These are phyloP conservation scores for Solanum etuberosum DNA, from an alignment of 257 asterid species.

Conservation along the genomic window DNA sequence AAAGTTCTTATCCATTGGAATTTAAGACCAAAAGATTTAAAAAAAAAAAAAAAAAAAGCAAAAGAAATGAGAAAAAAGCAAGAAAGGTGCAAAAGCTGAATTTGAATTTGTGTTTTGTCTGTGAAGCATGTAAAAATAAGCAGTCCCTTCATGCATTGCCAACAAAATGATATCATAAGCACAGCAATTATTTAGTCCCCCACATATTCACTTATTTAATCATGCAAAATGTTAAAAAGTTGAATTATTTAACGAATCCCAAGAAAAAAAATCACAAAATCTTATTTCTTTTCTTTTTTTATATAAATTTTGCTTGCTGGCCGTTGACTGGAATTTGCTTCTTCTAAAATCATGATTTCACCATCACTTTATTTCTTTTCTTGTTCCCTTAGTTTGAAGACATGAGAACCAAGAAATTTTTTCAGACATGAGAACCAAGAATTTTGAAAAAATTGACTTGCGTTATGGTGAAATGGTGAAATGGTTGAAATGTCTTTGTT, in stretches of 20 bases:
- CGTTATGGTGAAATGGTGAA: fast-evolving
- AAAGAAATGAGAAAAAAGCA: not conserved
- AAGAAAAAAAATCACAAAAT: constrained; percentile 10
- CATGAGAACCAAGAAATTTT: not conserved
- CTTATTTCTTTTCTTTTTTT: not conserved
- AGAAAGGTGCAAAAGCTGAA: constrained; percentile 11
- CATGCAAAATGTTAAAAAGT: not conserved
- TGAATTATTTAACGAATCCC: constrained; percentile 37
- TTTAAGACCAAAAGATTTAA: not conserved
- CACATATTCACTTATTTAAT: constrained; percentile 16
- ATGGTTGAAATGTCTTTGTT: not conserved
- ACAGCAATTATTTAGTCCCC: constrained; percentile 69
- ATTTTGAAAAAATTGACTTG: not conserved
- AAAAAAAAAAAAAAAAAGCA: not conserved
- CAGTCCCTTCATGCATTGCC: constrained; percentile 3
- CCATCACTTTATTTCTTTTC: constrained; percentile 15
- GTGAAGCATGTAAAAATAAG: constrained; percentile 11
- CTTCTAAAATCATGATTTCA: constrained; percentile 20
- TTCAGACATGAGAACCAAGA: not conserved
- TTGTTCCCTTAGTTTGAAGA: not conserved
- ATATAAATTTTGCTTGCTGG: constrained; percentile 23
- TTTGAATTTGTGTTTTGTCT: constrained; percentile 40
- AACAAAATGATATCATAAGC: constrained; percentile 36
- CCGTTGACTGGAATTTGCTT: constrained; percentile 39
- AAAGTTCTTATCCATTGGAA: not conserved